Base-by-base conservation (phyloP, 176 grass and related monocot genomes). In the Aegilops speltoides region DNA sequence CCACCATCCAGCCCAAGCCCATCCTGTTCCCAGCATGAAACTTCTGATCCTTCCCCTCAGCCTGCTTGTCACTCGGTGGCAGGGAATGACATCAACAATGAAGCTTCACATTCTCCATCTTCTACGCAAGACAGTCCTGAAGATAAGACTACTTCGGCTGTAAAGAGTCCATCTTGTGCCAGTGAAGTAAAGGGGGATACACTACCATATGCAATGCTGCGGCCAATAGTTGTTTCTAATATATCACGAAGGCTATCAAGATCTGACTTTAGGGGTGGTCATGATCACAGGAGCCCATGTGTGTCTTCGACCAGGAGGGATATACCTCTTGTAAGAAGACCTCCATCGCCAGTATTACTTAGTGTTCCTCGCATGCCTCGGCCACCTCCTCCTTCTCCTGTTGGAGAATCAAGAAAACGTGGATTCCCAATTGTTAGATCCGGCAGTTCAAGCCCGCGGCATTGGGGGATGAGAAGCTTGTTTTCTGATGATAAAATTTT, bases 401-500 rank as follows among this genome's bases (percentile, higher is more conserved):
- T 93, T 61, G 96, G 89, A 69, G 96, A 93, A 83, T 92, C 86
- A 89, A 87, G 89, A 86, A 96, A 93, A 88, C 83, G 96, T 69
- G 96, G 96, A 36, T 96, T 96, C 57, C 91, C 90, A 10, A 91
- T 95, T 76, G 96, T 95, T 89, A 98, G 96, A 87, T 98, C 96
- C 1, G 96, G 96, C 48, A 98, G 96, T 75, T 96, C 96, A 91
- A 98, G 96, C 83, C 96, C 96, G 50, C 92, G 91, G 81, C 92
- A 98, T 84, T 96, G 93, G 92, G 96, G 93, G 29, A 89, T 94
- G 90, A 92, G 92, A 89, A 86, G 86, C 82, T 86, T 91, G 91
- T 94, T 87, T 91, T 84, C 84, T 38, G 96, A 98, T 69, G 96
- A 94, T 78, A 94, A 87, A 78, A 85, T 78, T 82, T 84, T 88